Base-by-base conservation (phyloP, 2,329 filamentous ascomycete genomes). In the Paecilomyces variotii region DNA sequence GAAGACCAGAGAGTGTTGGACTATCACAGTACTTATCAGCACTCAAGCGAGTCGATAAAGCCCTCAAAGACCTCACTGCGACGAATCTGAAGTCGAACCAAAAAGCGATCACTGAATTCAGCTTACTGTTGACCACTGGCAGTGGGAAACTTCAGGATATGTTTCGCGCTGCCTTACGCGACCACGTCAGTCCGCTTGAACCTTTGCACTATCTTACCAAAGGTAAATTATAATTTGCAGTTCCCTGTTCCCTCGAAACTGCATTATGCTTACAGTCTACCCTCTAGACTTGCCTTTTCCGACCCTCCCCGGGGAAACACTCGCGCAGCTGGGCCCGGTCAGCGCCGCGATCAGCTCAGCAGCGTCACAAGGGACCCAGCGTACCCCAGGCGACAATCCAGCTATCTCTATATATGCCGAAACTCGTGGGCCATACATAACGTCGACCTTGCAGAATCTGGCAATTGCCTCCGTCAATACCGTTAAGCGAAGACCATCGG, bases 81-180 rank as follows among this genome's bases (percentile, higher is more conserved):
- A 93, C 93, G n/a, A 97, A 97, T 65, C 78, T 99, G 56, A 87
- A 90, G 58, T 89, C 92, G 9, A 97, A 97, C 60, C 92, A 97
- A 71, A 87, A 92, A 72, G 91, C 91, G 2, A 89, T 94, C 58
- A 79, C 85, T 52, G 91, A 97, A 61, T 83, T 96, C 57, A 87
- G 84, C 57, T 83, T 86, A 9, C 80, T 99, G 35, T 80, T 97
- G 60, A 89, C 87, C 67, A 84, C 85, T 3, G 94, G 91, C 26
- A 91, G 89, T 63, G 84, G 85, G 11, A 91, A 95, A 71, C 80
- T 99, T 32, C 91, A 97, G 73, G 86, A 86, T 58, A 83, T 93
- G 57, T 96, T 97, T 70, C 85, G 91, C 62, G 86, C 88, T 60
- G 81, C 91, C 56, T 78, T 99, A 52, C 84, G 82, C 61, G 89